Conservation (phyloP, 2,329 filamentous ascomycete genomes). For the Calonectria naviculata region DNA sequence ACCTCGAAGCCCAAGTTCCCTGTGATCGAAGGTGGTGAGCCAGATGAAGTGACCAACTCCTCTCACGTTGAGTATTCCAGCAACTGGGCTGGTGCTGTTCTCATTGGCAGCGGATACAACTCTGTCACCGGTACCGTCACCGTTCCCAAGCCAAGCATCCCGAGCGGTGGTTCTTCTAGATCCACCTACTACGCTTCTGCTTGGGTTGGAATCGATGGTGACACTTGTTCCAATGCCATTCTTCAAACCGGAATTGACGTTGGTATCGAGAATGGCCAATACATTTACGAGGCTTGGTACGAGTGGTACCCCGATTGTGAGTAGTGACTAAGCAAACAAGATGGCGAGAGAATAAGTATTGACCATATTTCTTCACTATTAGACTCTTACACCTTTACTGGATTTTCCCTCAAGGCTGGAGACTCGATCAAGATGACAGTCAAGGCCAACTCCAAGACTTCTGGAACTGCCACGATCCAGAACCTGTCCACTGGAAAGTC, state of each 20-base stretch:
- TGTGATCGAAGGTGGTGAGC: neutral
- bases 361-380: neutral
- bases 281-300: conserved; percentile 56
- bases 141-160: conserved; percentile 38
- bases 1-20: conserved; percentile 14
- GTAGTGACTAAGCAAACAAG: neutral
- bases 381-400: conserved; percentile 49
- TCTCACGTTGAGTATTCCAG: conserved; percentile 35
- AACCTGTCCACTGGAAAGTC: conserved; percentile 63
- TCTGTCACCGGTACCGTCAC: conserved; percentile 43
- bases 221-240: conserved; percentile 52
- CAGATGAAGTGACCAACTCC: conserved; percentile 6
- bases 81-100: conserved; percentile 46
- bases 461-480: conserved; percentile 45
- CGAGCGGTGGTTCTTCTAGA: conserved; percentile 15
- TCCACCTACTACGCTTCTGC: conserved; percentile 39
- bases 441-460: conserved; percentile 37
- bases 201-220: conserved; percentile 62
- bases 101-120: conserved; percentile 39
- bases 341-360: neutral
- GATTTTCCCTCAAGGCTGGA: conserved; percentile 44
- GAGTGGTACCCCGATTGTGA: conserved; percentile 57
- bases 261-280: conserved; percentile 36
- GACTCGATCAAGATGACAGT: conserved; percentile 46
- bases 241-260: conserved; percentile 57